These are phyloP conservation scores for Candida awuae DNA, from an alignment of 805 yeast species.

Conservation along the genomic window DNA sequence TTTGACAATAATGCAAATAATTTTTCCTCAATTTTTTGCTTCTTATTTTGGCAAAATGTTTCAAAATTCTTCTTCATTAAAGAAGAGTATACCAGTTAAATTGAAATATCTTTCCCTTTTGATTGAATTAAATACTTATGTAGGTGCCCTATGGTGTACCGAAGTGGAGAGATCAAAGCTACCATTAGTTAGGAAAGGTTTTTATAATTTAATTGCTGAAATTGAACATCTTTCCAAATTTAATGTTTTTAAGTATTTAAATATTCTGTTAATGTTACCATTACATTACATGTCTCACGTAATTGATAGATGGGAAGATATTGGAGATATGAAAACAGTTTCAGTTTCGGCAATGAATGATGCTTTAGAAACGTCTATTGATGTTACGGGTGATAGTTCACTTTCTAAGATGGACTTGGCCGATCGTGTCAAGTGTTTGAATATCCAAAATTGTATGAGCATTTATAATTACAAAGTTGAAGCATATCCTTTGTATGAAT, in stretches of 20 bases:
- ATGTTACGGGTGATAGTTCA: neutral
- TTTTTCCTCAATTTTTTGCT: neutral
- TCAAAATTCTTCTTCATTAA: neutral
- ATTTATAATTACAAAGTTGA: neutral
- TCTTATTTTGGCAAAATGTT: neutral
- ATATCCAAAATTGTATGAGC: slow-evolving; percentile 4
- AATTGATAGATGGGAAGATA: slow-evolving; percentile 6
- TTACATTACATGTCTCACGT: slow-evolving; percentile 1
- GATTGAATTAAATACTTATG: slow-evolving; percentile 4
- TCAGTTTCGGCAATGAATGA: slow-evolving; percentile 1
- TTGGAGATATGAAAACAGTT: slow-evolving; percentile 2
- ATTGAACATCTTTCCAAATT: neutral
- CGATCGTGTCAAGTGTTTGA: neutral
- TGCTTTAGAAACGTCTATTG: neutral
- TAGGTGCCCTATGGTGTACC: slow-evolving; percentile 1
- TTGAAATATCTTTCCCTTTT: neutral
- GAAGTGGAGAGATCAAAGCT: slow-evolving; percentile 1
- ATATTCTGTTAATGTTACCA: slow-evolving; percentile 1
- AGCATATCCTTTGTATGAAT: neutral
- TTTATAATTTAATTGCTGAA: slow-evolving; percentile 1
- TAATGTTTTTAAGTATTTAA: neutral
- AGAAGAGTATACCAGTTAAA: neutral
- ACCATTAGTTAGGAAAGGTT: neutral
- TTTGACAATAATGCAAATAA: slow-evolving; percentile 1
- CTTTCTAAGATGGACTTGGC: neutral